A percentile compares a stretch with the other conserved stretches of the same genome.
Evolutionary conservation across 345 rosid genomes (phyloP).

Genomic region (Streptanthus diversifolius): DNA sequence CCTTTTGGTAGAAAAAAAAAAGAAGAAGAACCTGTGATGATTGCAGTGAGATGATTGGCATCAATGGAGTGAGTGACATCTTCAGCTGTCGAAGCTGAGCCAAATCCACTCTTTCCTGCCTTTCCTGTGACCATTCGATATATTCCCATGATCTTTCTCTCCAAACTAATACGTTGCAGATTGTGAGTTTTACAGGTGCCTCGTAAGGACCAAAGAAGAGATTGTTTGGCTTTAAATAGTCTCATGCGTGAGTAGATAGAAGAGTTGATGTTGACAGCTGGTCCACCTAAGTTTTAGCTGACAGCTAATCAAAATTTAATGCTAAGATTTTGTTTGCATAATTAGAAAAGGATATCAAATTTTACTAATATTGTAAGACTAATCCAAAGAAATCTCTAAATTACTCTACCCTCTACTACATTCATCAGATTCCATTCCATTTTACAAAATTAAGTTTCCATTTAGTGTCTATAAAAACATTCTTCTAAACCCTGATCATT

Average conservation of each 20-base stretch:
- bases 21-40: constrained; percentile 59
- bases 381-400: background rate
- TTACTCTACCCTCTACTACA: background rate
- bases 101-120: constrained; percentile 82
- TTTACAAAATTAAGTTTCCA: background rate
- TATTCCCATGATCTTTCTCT: constrained; percentile 39
- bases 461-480: background rate
- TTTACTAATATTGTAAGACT: background rate
- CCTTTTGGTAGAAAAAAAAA: background rate
- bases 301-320: constrained; percentile 22
- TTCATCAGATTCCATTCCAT: background rate
- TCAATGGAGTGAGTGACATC: constrained; percentile 66
- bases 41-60: constrained; percentile 61
- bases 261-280: constrained; percentile 16
- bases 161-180: background rate
- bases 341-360: background rate
- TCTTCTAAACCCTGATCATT: background rate
- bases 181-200: background rate
- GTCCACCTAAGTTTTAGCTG: background rate
- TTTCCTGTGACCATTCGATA: constrained; percentile 58
- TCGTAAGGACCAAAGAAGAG: background rate
- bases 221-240: constrained; percentile 24
- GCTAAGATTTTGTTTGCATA: background rate
- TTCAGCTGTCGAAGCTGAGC: constrained; percentile 84
- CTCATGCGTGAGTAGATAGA: constrained; percentile 8